A percentile compares a stretch with the other conserved stretches of the same genome.
These are phyloP conservation scores for Malassezia sp. DNA, from an alignment of 1,284 basidiomycete species.

Conservation along the genomic window DNA sequence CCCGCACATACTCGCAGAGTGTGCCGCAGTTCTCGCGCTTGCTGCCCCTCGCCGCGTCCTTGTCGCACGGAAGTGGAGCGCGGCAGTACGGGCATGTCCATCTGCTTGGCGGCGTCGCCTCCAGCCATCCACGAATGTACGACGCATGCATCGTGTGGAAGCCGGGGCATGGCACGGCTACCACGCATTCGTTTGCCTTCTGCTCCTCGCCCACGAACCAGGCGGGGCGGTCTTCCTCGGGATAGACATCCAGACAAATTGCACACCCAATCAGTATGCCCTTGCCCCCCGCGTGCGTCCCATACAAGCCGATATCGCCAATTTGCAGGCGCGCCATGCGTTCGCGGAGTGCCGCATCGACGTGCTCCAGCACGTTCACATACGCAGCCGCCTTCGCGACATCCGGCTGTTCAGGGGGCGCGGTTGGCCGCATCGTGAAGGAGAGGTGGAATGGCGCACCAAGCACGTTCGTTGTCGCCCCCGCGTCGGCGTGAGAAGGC, in stretches of 20 bases:
- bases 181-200: slow-evolving; percentile 29
- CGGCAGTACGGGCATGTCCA: slow-evolving; percentile 45
- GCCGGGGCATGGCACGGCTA: slow-evolving; percentile 36
- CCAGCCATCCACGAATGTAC: slow-evolving; percentile 38
- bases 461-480: background rate
- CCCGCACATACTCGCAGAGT: slow-evolving; percentile 30
- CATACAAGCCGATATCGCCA: slow-evolving; percentile 31
- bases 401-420: slow-evolving; percentile 23
- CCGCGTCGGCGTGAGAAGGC: background rate
- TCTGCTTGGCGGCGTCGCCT: slow-evolving; percentile 24
- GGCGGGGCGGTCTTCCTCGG: slow-evolving; percentile 31
- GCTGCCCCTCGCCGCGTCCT: background rate
- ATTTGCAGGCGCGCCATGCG: slow-evolving; percentile 38
- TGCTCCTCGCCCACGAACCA: slow-evolving; percentile 30
- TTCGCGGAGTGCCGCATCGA: slow-evolving; percentile 37
- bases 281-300: background rate
- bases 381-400: slow-evolving; percentile 22
- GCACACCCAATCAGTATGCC: slow-evolving; percentile 35
- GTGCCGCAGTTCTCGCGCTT: slow-evolving; percentile 2
- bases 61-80: slow-evolving; percentile 12
- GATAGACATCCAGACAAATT: slow-evolving; percentile 38
- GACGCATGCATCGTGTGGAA: slow-evolving; percentile 37
- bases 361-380: slow-evolving; percentile 33
- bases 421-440: slow-evolving; percentile 23
- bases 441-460: slow-evolving; percentile 34